Conservation (phyloP, 2,329 filamentous ascomycete genomes). For the Nothomitra cinnamomea region DNA sequence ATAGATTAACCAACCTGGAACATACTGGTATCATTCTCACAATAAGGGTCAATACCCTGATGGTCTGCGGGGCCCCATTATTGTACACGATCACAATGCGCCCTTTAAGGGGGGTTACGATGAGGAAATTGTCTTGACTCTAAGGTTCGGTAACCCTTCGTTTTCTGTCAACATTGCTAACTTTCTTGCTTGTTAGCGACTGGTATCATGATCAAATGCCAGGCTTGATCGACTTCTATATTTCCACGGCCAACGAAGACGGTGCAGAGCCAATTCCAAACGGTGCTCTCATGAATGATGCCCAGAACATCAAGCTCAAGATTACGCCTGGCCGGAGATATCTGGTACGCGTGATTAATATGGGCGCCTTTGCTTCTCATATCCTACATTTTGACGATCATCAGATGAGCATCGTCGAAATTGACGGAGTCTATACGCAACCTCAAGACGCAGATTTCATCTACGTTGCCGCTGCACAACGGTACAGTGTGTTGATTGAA, state of each 20-base stretch:
- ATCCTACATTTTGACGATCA: conserved; percentile 31
- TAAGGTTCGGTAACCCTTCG: conserved; percentile 25
- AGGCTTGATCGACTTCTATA: conserved; percentile 28
- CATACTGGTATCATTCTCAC: conserved; percentile 56
- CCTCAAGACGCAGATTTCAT: conserved; percentile 42
- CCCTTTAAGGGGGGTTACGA: conserved; percentile 42
- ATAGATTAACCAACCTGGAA: conserved; percentile 45
- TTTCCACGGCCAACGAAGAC: conserved; percentile 29
- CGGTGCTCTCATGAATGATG: conserved; percentile 54
- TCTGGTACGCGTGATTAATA: conserved; percentile 53
- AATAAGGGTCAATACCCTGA: conserved; percentile 52
- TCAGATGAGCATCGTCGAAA: conserved; percentile 50
- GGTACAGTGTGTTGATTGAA: conserved; percentile 37
- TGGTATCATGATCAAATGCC: conserved; percentile 50
- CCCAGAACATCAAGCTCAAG: conserved; percentile 37
- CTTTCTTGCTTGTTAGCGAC: conserved; percentile 24
- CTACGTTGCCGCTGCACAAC: conserved; percentile 51
- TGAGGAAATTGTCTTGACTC: conserved; percentile 44
- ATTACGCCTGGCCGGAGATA: conserved; percentile 55
- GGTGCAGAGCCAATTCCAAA: conserved; percentile 49
- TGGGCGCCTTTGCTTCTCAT: conserved; percentile 47
- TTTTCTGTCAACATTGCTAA: too few relatives aligned
- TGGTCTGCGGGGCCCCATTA: conserved; percentile 45
- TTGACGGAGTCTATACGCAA: conserved; percentile 55
- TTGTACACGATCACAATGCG: conserved; percentile 45